Base-by-base conservation (phyloP, 305 asterid genomes). In the Fraxinus dipetala region DNA sequence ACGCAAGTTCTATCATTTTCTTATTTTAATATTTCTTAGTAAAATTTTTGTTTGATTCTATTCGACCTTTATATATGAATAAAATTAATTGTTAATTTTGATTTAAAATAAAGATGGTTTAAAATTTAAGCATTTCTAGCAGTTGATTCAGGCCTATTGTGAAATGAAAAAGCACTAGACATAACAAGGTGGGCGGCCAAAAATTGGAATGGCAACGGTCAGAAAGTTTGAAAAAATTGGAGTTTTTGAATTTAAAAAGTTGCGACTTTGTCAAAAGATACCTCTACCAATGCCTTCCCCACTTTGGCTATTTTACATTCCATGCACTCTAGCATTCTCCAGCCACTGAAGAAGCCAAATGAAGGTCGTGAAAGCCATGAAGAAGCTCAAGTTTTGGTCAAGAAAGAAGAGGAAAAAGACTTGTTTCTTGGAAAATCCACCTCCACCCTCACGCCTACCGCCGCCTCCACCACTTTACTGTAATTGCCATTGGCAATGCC, bases 331-430 rank as follows among this genome's bases (percentile, higher is more conserved):
- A 5, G 38, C 8, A 34, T 34, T 69, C 38, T 34, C 18, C 1
- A 43, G 72, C 45, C 74, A 32, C 30, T 38, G 30, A 30, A 70
- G 10, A 26, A 77, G 11, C 81, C 40, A 80, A 48, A 92, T 88
- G 97, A 92, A 92, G 89, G 48, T 92, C 85, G 88, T 90, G 69
- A 91, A 87, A 85, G 84, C 95, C 79, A 83, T 92, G 88, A 91
- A 86, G 86, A 91, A 84, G 87, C 97, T 92, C 61, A 92, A 90
- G 81, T 87, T 91, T 56, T 92, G 97, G 97, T 84, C 95, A 6
- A 90, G 83, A 85, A 91, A 87, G 83, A 90, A 89, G 91, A 90
- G 84, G 88, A 88, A 85, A 78, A 86, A 67, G 76, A 32, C 8
- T 48, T 31, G 34, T 24, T 24, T 69, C 75, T 40, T 69, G 0